These are phyloP conservation scores for Cordyceps militaris DNA, from an alignment of 2,329 filamentous ascomycete species.

Conservation along the genomic window DNA sequence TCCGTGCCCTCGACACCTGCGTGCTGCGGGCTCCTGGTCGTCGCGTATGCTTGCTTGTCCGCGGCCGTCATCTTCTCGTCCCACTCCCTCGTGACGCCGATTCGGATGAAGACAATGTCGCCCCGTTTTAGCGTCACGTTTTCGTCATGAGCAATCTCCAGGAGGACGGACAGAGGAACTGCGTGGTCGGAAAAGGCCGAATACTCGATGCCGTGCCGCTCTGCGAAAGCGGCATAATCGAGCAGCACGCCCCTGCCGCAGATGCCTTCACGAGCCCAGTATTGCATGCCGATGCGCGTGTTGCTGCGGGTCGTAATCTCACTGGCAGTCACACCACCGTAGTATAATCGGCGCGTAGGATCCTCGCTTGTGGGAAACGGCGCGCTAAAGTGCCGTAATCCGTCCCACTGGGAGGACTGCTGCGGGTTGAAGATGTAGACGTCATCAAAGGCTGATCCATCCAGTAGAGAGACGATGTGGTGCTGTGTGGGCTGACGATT, in stretches of 20 bases:
- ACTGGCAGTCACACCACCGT: no score
- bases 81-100: constrained; percentile 39
- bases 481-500: constrained; percentile 25
- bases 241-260: constrained; percentile 40
- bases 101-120: constrained; percentile 51
- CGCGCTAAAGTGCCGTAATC: constrained; percentile 31
- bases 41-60: constrained; percentile 23
- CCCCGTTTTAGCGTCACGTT: constrained; percentile 37
- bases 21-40: constrained; percentile 18
- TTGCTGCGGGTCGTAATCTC: no score
- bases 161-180: constrained; percentile 37
- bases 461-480: constrained; percentile 21
- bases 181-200: constrained; percentile 32
- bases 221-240: constrained; percentile 44
- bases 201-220: constrained; percentile 28
- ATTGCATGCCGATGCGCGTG: no score
- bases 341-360: no score
- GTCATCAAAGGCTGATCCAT: constrained; percentile 26
- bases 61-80: constrained; percentile 31
- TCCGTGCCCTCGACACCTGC: constrained; percentile 41
- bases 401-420: constrained; percentile 34
- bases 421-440: constrained; percentile 29
- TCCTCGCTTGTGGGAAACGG: constrained; percentile 13
- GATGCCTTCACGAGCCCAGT: background rate
- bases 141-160: constrained; percentile 37